Conservation (phyloP, 345 rosid genomes). For the Linum lewisii region DNA sequence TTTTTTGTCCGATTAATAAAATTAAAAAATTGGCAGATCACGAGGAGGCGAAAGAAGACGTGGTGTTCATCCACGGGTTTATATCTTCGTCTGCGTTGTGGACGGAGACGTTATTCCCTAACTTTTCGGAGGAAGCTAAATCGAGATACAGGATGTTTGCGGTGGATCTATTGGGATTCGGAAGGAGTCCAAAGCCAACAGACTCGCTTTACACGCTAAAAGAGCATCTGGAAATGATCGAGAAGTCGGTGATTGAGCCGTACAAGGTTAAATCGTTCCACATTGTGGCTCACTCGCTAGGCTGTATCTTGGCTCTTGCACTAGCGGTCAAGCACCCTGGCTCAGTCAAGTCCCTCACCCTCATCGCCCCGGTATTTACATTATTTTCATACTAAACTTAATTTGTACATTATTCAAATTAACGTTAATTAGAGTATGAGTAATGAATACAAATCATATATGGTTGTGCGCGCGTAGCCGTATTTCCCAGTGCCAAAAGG, state of each 20-base stretch:
- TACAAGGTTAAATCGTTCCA: constrained; percentile 76
- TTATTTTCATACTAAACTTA: too few relatives aligned
- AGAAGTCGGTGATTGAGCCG: constrained; percentile 28
- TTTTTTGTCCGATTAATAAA: too few relatives aligned
- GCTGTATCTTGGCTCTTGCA: constrained; percentile 94
- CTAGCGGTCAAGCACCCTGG: constrained; percentile 70
- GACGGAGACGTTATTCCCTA: constrained; percentile 93
- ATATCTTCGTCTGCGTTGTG: constrained; percentile 92
- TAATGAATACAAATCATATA: too few relatives aligned
- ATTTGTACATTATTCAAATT: too few relatives aligned
- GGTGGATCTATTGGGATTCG: constrained; percentile 79
- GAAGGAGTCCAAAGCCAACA: constrained; percentile 89
- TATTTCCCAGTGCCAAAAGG: constrained; percentile 76
- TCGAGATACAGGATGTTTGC: constrained; percentile 67
- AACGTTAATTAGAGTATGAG: too few relatives aligned
- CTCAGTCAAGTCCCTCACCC: constrained; percentile 76
- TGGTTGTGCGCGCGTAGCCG: too few relatives aligned
- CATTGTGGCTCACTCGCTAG: constrained; percentile 93
- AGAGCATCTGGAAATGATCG: constrained; percentile 94
- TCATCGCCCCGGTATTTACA: constrained; percentile 66
- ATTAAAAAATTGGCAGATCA: constrained; percentile 7
- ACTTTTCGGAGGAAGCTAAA: constrained; percentile 60
- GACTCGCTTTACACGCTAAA: constrained; percentile 82
- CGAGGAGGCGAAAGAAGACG: constrained; percentile 71
- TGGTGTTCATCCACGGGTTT: constrained; percentile 96